Percentiles rank a stretch among this genome's conserved stretches.
phyloP scores from a whole-genome alignment of 176 grass and related monocot genomes.

The Bolboschoenus planiculmis region DNA sequence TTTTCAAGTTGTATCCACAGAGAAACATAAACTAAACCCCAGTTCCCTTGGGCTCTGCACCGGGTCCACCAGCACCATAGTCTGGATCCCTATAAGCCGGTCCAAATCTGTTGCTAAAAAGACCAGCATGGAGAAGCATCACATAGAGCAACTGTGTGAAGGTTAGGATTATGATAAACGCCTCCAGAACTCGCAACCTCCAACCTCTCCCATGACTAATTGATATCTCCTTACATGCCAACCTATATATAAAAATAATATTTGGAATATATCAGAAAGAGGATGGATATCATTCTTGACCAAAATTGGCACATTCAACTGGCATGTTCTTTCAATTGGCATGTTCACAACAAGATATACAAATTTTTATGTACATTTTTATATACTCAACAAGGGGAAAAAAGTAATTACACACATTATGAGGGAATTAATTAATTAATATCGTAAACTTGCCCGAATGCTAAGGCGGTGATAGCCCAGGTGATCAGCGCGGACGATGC shows the following conservation, averaged over 20 bases:
- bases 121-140: constrained; percentile 55
- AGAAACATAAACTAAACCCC: constrained; percentile 28
- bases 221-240: constrained; percentile 73
- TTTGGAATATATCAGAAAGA: too few species aligned
- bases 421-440: too few species aligned
- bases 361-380: too few species aligned
- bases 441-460: constrained; percentile 31
- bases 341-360: too few species aligned
- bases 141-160: constrained; percentile 87
- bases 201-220: constrained; percentile 48
- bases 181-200: constrained; percentile 61
- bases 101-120: constrained; percentile 50
- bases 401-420: too few species aligned
- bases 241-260: not conserved
- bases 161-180: constrained; percentile 65
- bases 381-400: too few species aligned
- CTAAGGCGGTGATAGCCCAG: constrained; percentile 45
- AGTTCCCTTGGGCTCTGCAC: constrained; percentile 43
- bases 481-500: constrained; percentile 23
- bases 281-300: too few species aligned
- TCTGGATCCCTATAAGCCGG: constrained; percentile 56
- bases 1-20: not conserved
- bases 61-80: constrained; percentile 29
- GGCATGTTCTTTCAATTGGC: too few species aligned
- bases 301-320: too few species aligned